Conservation (phyloP, 1,284 basidiomycete genomes). For the Ceratobasidium sp. region DNA sequence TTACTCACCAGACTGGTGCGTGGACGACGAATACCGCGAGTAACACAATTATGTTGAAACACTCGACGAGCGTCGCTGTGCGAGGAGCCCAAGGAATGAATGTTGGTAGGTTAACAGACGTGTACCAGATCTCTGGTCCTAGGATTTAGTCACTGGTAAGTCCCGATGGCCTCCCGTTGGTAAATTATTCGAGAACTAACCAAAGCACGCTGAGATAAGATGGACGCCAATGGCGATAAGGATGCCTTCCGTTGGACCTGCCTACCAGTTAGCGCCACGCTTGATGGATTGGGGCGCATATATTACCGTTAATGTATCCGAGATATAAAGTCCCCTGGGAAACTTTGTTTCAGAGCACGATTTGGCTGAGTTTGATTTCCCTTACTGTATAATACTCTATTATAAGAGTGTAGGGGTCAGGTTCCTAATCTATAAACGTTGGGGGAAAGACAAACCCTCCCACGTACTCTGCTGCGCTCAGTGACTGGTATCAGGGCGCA, state of each 20-base stretch:
- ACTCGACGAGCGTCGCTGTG: constrained; percentile 30
- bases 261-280: not conserved
- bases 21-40: constrained; percentile 41
- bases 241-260: constrained; percentile 44
- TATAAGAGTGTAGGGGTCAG: not conserved
- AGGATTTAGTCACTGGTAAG: not conserved
- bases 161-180: not conserved
- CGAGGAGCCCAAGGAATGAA: constrained; percentile 20
- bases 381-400: constrained; percentile 43
- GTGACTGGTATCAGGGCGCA: not conserved
- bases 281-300: not conserved
- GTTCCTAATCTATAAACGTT: not conserved
- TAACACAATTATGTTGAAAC: constrained; percentile 38
- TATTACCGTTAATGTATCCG: constrained; percentile 43
- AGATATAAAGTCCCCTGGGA: constrained; percentile 42
- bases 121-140: constrained; percentile 42
- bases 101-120: constrained; percentile 23
- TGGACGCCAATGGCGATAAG: constrained; percentile 43
- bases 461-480: constrained; percentile 42
- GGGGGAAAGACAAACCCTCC: constrained; percentile 42
- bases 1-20: constrained; percentile 42
- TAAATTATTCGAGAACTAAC: constrained; percentile 36
- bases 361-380: not conserved
- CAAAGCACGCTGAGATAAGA: constrained; percentile 42
- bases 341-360: not conserved